Evolutionary conservation across 2,329 filamentous ascomycete genomes (phyloP), one percentile per base, ranked within the genome.

Genomic region (Fusarium cyanostomum): DNA sequence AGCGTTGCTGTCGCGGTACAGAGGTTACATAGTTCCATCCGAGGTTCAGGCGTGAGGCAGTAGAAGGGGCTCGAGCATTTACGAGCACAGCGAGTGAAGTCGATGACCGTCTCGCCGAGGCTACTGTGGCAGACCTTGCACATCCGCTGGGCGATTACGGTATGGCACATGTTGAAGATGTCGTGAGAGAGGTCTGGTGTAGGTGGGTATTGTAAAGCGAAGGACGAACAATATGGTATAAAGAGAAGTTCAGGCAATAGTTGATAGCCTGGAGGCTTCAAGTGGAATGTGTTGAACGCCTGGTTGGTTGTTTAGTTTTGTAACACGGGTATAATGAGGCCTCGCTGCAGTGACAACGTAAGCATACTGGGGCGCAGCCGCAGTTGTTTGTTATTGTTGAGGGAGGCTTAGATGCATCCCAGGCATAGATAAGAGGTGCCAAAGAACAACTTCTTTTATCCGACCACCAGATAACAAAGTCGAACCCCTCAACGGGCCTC

Each of bases 1-100:
- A 67, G 45, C 35, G 54, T 62, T 10, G 56, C 39, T 26, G 66
- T 59, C 31, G 68, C 50, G 21, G 62, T 44, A 54, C 69, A 71
- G 41, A 71, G 54, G 51, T 56, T 52, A 62, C 70, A 72, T 51
- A 71, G 39, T 46, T 71, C 69, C 66, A 72, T 60, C 56, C 71
- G 60, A 35, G 64, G 68, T 35, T 64, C 66, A 52, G 71, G 66
- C 26, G 68, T 71, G 51, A 73, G 66, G 50, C 70, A 67, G 60
- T 73, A 73, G 59, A 69, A 72, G 35, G 71, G 71, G 48, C 69
- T 73, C 49, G 62, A 62, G 64, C 71, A 73, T 64, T 66, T 69
- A 59, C 71, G 71, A 50, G 68, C 71, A 55, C 71, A 73, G 35
- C 61, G 59, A 26, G 63, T 68, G 52, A 73, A 73, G 61, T 66